These are phyloP conservation scores for Serendipita vermifera DNA, from an alignment of 768 basidiomycete genomes.

Conservation along the genomic window DNA sequence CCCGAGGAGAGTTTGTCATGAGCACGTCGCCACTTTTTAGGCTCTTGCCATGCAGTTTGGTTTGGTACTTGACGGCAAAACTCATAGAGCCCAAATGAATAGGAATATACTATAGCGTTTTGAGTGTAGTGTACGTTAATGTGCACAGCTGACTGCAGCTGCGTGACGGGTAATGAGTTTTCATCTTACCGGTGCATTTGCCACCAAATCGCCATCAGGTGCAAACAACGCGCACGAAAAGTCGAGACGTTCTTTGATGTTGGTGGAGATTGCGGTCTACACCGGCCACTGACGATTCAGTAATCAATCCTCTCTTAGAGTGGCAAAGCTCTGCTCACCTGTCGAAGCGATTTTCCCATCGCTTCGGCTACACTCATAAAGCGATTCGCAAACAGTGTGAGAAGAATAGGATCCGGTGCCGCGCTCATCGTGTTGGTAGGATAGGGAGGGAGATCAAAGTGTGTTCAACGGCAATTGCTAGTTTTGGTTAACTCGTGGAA, in stretches of 20 bases:
- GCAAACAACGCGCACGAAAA: conserved; percentile 92
- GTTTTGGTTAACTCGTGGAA: too few relatives aligned
- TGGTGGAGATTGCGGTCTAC: conserved; percentile 51
- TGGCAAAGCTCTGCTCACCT: conserved; percentile 56
- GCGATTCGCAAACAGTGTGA: conserved; percentile 88
- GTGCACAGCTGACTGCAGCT: conserved; percentile 15
- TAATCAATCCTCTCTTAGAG: neutral
- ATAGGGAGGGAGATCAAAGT: too few relatives aligned
- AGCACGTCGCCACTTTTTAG: conserved; percentile 86
- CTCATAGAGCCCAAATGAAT: conserved; percentile 84
- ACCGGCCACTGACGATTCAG: neutral
- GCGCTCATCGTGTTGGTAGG: neutral
- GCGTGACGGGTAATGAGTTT: conserved; percentile 17
- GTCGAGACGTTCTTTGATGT: conserved; percentile 92
- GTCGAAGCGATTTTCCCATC: conserved; percentile 75
- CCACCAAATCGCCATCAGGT: conserved; percentile 87
- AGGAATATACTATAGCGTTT: conserved; percentile 75
- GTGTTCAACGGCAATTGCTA: too few relatives aligned
- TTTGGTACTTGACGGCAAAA: conserved; percentile 85
- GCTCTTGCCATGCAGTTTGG: conserved; percentile 54
- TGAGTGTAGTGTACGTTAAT: too few relatives aligned
- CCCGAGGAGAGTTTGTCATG: conserved; percentile 82
- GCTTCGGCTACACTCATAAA: conserved; percentile 98
- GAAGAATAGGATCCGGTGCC: conserved; percentile 64
- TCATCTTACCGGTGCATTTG: conserved; percentile 94